Base-by-base conservation (phyloP, 352 stramenopile species). In the Phytophthora pseudosyringae region DNA sequence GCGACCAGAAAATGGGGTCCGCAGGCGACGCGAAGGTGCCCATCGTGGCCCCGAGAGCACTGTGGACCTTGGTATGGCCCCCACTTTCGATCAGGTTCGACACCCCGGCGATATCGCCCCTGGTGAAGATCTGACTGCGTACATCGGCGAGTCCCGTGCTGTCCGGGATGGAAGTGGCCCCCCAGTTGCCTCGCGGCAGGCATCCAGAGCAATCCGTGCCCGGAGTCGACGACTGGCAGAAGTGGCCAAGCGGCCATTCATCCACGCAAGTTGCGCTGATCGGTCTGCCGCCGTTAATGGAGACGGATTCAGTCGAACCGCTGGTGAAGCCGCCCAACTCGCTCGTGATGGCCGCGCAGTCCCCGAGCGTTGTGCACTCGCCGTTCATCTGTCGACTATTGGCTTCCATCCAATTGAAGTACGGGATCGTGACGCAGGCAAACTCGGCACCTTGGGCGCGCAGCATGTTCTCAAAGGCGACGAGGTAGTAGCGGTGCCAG, bases 391-490 rank as follows among this genome's bases (percentile, higher is more conserved):
- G 61, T 2, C 68, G 67, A 44, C 70, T 78, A 46, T 83, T 76
- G 18, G 78, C 81, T 4, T 68, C 80, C 10, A 93, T 63, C 65
- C 77, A 91, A 71, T 95, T 88, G 77, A 78, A 95, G 63, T 92
- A 93, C 35, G 86, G 88, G 15, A 95, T 45, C 11, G 88, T 94
- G 25, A 94, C 68, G 61, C 88, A 95, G 9, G 71, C 75, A 29
- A 74, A 94, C 39, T 74, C 32, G 0, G 57, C 9, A 4, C 74
- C 80, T 51, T 90, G 77, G 1, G 50, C 73, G 36, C 86, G 88
- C 3, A 95, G 68, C 83, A 95, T 93, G 69, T 94, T 95, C 60
- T 95, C 87, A 55, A 88, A 95, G 2, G 59, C 81, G 0, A 80
- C 33, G 3, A 95, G 71, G 45, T 45, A 11, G 28, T 39, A 41